Evolutionary conservation across 139 green algal genomes (phyloP), one percentile per base, ranked within the genome.

Genomic region (Asterochloris sp.): DNA sequence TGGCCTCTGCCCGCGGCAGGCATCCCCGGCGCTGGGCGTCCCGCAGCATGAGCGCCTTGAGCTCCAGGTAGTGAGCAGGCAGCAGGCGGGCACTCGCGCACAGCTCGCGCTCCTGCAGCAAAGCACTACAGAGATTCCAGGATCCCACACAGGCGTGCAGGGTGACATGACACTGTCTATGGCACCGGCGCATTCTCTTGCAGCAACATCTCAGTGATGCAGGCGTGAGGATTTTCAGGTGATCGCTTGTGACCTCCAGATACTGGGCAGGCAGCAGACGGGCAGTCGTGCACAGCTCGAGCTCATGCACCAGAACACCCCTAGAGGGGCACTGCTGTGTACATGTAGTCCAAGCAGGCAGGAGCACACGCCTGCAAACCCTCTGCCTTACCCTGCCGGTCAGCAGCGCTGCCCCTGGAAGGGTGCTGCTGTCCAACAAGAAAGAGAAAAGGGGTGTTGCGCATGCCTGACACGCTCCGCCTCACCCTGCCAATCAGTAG

Each of bases 51-150:
- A 81, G 73, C n/a, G 94, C 92, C 87, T 97, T 97, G 24, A 97
- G 85, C 21, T 87, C 86, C 54, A 98, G 87, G 87, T 97, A 97
- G 64, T 98, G 91, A 29, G 88, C 84, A 0, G 95, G 95, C 67
- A 97, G 87, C 82, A 98, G 86, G 6, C 95, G 86, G 17, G 83
- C 54, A 1, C 69, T 73, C 0, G 90, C 89, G 79, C 95, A 98
- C 80, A 98, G 85, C 84, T 93, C 86, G 15, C 91, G 84, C 88
- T 98, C 95, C 84, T 92, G 76, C 47, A 71, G 6, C 16, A 13
- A 63, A 54, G 38, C 38, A 54, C 38, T 54, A 6, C 2, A 54
- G 38, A 6, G 38, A 54, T 54, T 73, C 60, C 21, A 71, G 24
- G 23, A 73, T 16, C 19, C 16, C 61, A 61, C 62, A 26, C 61